Evolutionary conservation across 2,329 filamentous ascomycete genomes (phyloP), one percentile per base, ranked within the genome.

Genomic region (Dryadomyces sulphureus): DNA sequence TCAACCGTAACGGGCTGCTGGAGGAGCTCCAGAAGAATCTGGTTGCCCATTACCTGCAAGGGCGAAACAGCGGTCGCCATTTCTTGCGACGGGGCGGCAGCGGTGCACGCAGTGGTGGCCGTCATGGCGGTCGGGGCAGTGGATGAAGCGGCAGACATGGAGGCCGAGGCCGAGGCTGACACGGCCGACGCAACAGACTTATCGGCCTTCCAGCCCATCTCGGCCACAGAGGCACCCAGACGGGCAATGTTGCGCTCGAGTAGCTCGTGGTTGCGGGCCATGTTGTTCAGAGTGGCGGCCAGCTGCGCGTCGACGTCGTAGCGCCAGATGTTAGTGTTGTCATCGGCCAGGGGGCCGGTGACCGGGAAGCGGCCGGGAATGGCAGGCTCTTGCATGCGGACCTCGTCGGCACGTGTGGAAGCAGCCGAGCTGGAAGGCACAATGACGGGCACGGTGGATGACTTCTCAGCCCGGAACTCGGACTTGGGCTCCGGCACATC

Each of bases 401-500:
- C 40, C 9, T 46, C 41, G 11, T 43, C 45, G 27, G 32, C 19
- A 25, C 34, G 22, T 3, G 30, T 35, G 16, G 34, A 12, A 36
- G 34, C 34, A 5, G 17, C 12, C 11, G 34, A 6, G 41, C n/a
- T 38, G 24, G 48, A 48, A 42, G 41, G 47, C 47, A 49, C 50
- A 47, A 43, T 32, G 4, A 45, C 42, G 14, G 49, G 45, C 7
- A 41, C 42, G 9, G 45, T 41, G 12, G 47, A 11, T 8, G 45
- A 7, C 20, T 39, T 46, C 21, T 38, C 22, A 38, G 53, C 34
- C 22, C 27, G 53, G 49, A n/a, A 54, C 24, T 36, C 30, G 19
- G 14, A 12, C 9, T 9, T 12, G 9, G 38, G 48, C 51, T 68
- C 61, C n/a, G 59, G 60, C 36, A 66, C 69, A 47, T 76, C 69